A percentile compares a stretch with the other conserved stretches of the same genome.
phyloP scores from a whole-genome alignment of 768 basidiomycete species.

The Hericium coralloides region DNA sequence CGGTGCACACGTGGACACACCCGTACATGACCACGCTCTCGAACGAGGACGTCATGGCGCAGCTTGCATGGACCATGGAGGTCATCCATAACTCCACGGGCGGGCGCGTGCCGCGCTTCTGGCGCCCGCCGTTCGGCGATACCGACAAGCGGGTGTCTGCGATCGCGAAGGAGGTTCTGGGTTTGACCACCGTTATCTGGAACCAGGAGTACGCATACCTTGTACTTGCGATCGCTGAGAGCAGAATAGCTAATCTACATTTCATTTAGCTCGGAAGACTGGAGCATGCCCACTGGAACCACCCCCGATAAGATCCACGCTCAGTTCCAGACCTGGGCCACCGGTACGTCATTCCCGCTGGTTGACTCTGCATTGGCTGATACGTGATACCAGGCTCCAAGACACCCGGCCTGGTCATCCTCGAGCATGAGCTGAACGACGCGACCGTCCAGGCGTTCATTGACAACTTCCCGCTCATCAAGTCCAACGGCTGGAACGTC shows the following conservation, averaged over 20 bases:
- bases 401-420: constrained; percentile 29
- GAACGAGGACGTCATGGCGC: constrained; percentile 60
- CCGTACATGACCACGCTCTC: constrained; percentile 72
- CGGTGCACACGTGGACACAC: constrained; percentile 60
- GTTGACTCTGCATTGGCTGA: neutral
- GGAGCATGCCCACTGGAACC: constrained; percentile 47
- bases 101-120: constrained; percentile 65
- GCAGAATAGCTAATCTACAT: no score
- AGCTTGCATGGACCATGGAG: constrained; percentile 77
- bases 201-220: constrained; percentile 24
- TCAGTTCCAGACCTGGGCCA: constrained; percentile 7
- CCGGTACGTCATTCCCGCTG: neutral
- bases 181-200: constrained; percentile 80
- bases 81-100: constrained; percentile 75
- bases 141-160: constrained; percentile 76
- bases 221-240: constrained; percentile 1
- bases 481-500: constrained; percentile 4
- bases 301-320: constrained; percentile 25
- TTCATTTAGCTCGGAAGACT: constrained; percentile 59
- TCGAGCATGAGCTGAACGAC: constrained; percentile 35
- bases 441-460: constrained; percentile 15
- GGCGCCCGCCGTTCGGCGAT: constrained; percentile 88
- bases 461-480: constrained; percentile 4
- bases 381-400: constrained; percentile 19
- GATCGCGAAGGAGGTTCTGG: constrained; percentile 83